Conservation (phyloP, 352 stramenopile species). For the Phytophthora pluvialis region DNA sequence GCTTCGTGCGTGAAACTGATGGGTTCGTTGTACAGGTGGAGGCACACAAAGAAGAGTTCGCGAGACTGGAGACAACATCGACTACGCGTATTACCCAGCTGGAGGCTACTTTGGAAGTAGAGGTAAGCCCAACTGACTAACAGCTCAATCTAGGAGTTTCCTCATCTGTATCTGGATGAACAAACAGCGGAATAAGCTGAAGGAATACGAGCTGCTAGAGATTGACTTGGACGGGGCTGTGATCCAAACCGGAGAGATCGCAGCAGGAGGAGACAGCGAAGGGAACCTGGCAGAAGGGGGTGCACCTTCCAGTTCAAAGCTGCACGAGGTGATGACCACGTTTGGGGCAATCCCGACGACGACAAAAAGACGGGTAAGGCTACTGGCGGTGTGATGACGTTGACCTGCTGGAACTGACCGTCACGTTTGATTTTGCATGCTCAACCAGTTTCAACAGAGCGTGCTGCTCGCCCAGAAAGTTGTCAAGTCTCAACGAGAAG, state of each 20-base stretch:
- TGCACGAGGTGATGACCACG: constrained; percentile 60
- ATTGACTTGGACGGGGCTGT: constrained; percentile 75
- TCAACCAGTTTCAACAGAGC: constrained; percentile 73
- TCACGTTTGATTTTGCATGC: not conserved
- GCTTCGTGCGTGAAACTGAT: constrained; percentile 1
- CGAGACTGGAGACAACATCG: constrained; percentile 68
- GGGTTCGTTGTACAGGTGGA: constrained; percentile 44
- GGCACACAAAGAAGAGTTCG: constrained; percentile 75
- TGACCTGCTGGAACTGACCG: not conserved
- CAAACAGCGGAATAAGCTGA: constrained; percentile 56
- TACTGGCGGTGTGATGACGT: not conserved
- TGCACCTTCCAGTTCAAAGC: constrained; percentile 9
- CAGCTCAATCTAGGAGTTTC: not conserved
- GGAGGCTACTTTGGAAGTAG: constrained; percentile 55
- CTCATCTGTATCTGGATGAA: not conserved
- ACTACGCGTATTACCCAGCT: constrained; percentile 66
- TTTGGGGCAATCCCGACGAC: constrained; percentile 73
- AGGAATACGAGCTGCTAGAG: constrained; percentile 79
- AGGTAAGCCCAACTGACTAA: constrained; percentile 35
- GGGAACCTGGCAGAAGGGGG: not conserved
- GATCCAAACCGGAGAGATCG: constrained; percentile 63
- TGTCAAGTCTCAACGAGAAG: constrained; percentile 68
- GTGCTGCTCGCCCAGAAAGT: constrained; percentile 71
- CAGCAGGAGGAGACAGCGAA: not conserved
- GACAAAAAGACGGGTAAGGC: constrained; percentile 63